Percentiles rank a stretch among this genome's conserved stretches.
These are phyloP conservation scores for Lasiosphaeris hirsuta DNA, from an alignment of 495 filamentous ascomycete species.

Conservation along the genomic window DNA sequence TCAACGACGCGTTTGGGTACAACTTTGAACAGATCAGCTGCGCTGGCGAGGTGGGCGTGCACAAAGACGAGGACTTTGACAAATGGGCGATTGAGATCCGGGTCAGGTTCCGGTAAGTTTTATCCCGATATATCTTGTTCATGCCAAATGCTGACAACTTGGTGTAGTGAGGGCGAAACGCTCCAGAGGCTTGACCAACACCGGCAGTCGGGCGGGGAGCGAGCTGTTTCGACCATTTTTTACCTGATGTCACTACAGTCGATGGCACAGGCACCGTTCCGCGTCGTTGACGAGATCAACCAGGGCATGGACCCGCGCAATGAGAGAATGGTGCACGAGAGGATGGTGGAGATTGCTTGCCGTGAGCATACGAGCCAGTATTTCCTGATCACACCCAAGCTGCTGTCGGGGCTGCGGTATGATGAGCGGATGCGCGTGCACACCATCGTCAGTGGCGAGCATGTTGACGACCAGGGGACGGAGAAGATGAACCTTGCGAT, in stretches of 20 bases:
- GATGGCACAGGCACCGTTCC: conserved; percentile 93
- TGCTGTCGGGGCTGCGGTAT: conserved; percentile 80
- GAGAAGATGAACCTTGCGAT: conserved; percentile 55
- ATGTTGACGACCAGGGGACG: conserved; percentile 59
- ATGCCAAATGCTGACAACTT: not conserved
- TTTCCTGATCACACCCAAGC: conserved; percentile 98
- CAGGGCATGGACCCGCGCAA: conserved; percentile 99
- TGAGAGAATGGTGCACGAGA: conserved; percentile 93
- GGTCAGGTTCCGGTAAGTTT: conserved; percentile 83
- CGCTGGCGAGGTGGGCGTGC: conserved; percentile 82
- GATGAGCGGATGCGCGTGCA: conserved; percentile 87
- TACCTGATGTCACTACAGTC: conserved; percentile 98
- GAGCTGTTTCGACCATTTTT: conserved; percentile 96
- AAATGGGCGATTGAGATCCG: conserved; percentile 91
- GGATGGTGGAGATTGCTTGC: conserved; percentile 94
- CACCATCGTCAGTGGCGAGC: conserved; percentile 89
- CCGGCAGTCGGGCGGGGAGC: conserved; percentile 93
- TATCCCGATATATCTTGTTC: not conserved
- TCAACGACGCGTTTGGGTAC: conserved; percentile 83
- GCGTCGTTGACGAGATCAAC: conserved; percentile 98
- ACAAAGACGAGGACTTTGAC: conserved; percentile 85
- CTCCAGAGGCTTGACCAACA: conserved; percentile 84
- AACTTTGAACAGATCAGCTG: conserved; percentile 93
- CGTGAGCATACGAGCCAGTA: conserved; percentile 67
- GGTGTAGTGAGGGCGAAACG: conserved; percentile 66